Evolutionary conservation across 768 basidiomycete genomes (phyloP).

Genomic region (Amanita polypyramis): DNA sequence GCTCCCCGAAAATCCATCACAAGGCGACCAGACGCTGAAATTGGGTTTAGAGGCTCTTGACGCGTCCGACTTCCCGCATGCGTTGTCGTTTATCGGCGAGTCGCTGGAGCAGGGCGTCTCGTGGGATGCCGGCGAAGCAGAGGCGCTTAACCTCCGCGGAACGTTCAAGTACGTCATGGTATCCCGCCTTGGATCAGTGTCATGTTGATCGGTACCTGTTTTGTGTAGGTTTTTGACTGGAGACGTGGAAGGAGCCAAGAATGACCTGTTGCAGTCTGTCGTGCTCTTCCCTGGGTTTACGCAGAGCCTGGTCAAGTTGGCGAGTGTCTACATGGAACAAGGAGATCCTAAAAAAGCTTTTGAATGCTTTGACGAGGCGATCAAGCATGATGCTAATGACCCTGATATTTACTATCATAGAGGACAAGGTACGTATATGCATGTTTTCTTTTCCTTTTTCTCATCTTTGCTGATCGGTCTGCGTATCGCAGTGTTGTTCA

Average conservation of each 20-base stretch:
- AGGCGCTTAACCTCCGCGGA: slow-evolving; percentile 86
- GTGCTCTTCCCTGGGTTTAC: slow-evolving; percentile 58
- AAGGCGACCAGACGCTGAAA: slow-evolving; percentile 76
- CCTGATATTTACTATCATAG: slow-evolving; percentile 98
- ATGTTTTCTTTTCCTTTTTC: background rate
- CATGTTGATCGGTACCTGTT: background rate
- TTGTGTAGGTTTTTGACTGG: slow-evolving; percentile 71
- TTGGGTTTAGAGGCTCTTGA: slow-evolving; percentile 76
- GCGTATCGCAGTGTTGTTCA: slow-evolving; percentile 66
- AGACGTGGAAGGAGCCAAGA: slow-evolving; percentile 73
- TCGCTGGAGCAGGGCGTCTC: slow-evolving; percentile 82
- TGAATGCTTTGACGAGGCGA: slow-evolving; percentile 85
- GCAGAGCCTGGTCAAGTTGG: slow-evolving; percentile 92
- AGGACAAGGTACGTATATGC: slow-evolving; percentile 64
- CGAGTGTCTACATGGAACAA: slow-evolving; percentile 95
- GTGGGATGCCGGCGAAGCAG: slow-evolving; percentile 63
- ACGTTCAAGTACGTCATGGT: slow-evolving; percentile 74
- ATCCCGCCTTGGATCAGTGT: background rate
- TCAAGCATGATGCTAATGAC: slow-evolving; percentile 71
- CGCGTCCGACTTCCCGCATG: slow-evolving; percentile 77
- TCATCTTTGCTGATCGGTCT: background rate
- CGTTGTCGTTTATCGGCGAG: slow-evolving; percentile 72
- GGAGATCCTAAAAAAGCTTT: slow-evolving; percentile 74
- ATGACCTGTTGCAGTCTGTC: slow-evolving; percentile 72
- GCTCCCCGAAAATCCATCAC: slow-evolving; percentile 64